Evolutionary conservation across 2,329 filamentous ascomycete species (phyloP).

Genomic region (Colletotrichum cordylinicola): DNA sequence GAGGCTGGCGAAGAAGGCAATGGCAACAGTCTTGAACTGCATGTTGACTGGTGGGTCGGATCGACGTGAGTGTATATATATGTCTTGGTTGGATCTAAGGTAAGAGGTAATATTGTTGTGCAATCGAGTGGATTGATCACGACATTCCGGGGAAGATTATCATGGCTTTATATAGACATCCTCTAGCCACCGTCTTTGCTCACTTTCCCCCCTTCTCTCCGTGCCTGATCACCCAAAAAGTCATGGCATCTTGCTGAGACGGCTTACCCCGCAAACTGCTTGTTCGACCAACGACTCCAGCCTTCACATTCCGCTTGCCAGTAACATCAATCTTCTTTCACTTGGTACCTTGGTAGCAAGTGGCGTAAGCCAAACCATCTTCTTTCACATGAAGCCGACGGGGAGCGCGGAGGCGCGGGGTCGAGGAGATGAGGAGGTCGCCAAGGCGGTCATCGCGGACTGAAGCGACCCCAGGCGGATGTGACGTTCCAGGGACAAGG

Average conservation of each 20-base stretch:
- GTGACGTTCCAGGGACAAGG: background rate
- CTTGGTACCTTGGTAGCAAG: background rate
- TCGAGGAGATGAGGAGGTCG: background rate
- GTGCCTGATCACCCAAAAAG: background rate
- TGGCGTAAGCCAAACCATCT: background rate
- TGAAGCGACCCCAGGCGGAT: conserved; percentile 4
- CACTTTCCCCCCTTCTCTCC: background rate
- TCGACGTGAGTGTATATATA: background rate
- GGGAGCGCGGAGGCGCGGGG: background rate
- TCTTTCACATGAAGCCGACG: conserved; percentile 16
- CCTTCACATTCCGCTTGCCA: background rate
- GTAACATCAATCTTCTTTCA: background rate
- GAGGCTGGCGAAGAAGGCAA: conserved; percentile 26
- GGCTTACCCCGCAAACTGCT: background rate
- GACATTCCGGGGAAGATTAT: background rate
- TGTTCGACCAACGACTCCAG: background rate
- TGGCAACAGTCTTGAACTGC: conserved; percentile 26
- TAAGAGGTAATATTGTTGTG: background rate
- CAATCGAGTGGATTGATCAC: background rate
- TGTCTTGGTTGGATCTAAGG: background rate
- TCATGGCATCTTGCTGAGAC: background rate
- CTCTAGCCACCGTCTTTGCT: background rate
- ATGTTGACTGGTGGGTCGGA: conserved; percentile 25
- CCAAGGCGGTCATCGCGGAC: background rate
- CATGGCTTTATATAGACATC: background rate